Percentiles rank a stretch among this genome's conserved stretches.
Conservation (phyloP, 2,329 filamentous ascomycete species). For the Cladophialophora bantiana region DNA sequence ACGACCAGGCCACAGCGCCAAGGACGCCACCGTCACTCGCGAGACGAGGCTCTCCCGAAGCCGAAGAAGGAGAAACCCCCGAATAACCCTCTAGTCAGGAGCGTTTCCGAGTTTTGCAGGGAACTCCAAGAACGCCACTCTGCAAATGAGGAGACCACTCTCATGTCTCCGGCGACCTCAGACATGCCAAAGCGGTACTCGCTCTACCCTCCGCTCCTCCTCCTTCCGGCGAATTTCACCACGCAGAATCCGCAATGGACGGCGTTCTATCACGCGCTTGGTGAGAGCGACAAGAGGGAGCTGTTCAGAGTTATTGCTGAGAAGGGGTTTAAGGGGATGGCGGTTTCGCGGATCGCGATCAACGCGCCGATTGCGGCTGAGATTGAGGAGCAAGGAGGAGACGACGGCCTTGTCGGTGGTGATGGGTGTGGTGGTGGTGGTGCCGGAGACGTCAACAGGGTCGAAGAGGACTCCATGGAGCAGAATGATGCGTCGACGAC, state of each 20-base stretch:
- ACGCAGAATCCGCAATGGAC: slow-evolving; percentile 43
- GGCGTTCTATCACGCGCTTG: slow-evolving; percentile 43
- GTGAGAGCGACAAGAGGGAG: slow-evolving; percentile 42
- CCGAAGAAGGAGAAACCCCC: slow-evolving; percentile 19
- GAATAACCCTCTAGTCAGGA: slow-evolving; percentile 27
- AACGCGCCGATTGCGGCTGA: slow-evolving; percentile 61
- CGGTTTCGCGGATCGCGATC: slow-evolving; percentile 63
- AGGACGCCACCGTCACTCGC: neutral
- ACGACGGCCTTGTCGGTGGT: neutral
- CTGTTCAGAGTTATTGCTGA: slow-evolving; percentile 54
- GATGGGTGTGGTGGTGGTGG: neutral
- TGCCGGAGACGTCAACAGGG: neutral
- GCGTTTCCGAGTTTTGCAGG: slow-evolving; percentile 24
- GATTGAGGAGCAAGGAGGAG: neutral
- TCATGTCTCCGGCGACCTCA: neutral
- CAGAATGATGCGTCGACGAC: neutral
- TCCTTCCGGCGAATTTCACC: slow-evolving; percentile 61
- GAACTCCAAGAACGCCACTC: neutral
- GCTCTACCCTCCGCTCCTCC: slow-evolving; percentile 64
- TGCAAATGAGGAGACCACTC: neutral
- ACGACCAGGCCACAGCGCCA: neutral
- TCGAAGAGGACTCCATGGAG: neutral
- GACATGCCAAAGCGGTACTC: slow-evolving; percentile 57
- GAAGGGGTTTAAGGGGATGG: slow-evolving; percentile 46
- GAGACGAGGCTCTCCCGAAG: neutral